Percentiles rank a stretch among this genome's conserved stretches.
Conservation (phyloP, 192 early-diverging fungal species). For the Rhizoclosmatium globosum region DNA sequence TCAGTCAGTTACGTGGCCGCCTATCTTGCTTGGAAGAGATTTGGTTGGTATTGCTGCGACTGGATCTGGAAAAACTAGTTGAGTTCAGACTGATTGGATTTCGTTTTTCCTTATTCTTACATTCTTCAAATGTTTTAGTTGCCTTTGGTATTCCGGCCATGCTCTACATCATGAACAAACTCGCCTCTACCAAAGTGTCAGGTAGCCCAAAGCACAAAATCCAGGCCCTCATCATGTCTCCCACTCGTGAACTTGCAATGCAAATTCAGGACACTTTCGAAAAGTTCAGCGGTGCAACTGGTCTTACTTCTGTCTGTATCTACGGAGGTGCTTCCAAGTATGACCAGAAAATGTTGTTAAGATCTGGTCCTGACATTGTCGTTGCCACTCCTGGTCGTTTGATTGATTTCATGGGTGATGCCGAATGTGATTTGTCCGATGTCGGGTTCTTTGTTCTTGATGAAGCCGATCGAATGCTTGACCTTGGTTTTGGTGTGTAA, state of each 20-base stretch:
- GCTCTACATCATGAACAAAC: constrained; percentile 65
- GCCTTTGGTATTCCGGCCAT: constrained; percentile 81
- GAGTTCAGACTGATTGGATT: not conserved
- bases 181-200: constrained; percentile 24
- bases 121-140: constrained; percentile 62
- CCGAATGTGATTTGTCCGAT: constrained; percentile 72
- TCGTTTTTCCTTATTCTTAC: constrained; percentile 40
- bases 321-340: constrained; percentile 88
- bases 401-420: constrained; percentile 83
- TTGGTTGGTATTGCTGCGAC: constrained; percentile 84
- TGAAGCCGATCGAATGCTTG: constrained; percentile 98
- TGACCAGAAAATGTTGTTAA: constrained; percentile 49
- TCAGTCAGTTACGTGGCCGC: constrained; percentile 94
- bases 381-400: constrained; percentile 97
- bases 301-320: constrained; percentile 76
- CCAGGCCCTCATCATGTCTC: constrained; percentile 66
- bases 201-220: constrained; percentile 41
- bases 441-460: constrained; percentile 93
- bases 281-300: constrained; percentile 70
- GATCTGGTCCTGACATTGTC: constrained; percentile 73
- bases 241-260: constrained; percentile 69
- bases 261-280: constrained; percentile 65
- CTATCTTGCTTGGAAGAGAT: constrained; percentile 81
- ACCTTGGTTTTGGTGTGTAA: constrained; percentile 77
- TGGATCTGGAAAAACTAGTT: constrained; percentile 48